Evolutionary conservation across 352 stramenopile genomes (phyloP).

Genomic region (Phytophthora idaei): DNA sequence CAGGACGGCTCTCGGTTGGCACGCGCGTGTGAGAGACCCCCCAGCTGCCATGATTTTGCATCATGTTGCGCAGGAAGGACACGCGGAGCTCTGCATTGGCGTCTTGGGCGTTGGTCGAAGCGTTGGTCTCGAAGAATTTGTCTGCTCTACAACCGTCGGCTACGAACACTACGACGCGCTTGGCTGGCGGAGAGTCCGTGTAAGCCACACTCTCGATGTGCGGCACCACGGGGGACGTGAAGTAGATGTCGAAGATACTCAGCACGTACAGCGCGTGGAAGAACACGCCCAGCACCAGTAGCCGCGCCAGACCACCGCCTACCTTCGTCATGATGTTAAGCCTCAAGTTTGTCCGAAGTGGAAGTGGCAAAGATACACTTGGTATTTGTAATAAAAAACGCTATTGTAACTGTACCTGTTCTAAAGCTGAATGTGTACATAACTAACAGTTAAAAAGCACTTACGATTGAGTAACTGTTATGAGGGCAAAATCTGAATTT

Average conservation of each 20-base stretch:
- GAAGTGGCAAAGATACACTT: slow-evolving; percentile 17
- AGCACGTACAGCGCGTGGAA: slow-evolving; percentile 88
- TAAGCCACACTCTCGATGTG: slow-evolving; percentile 64
- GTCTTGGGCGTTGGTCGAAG: background rate
- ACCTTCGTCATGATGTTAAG: background rate
- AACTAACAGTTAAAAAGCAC: too few relatives aligned
- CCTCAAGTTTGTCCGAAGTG: background rate
- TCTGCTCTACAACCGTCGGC: slow-evolving; percentile 85
- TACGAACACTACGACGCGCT: slow-evolving; percentile 83
- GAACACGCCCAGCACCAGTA: slow-evolving; percentile 74
- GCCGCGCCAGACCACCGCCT: slow-evolving; percentile 24
- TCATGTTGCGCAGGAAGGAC: slow-evolving; percentile 68
- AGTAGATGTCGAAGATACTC: slow-evolving; percentile 93
- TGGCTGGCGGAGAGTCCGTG: slow-evolving; percentile 47
- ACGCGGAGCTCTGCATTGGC: slow-evolving; percentile 37
- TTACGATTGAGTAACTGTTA: background rate
- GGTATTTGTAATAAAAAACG: slow-evolving; percentile 8
- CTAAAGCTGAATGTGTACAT: background rate
- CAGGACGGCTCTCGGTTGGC: slow-evolving; percentile 83
- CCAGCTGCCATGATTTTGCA: slow-evolving; percentile 63
- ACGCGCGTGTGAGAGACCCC: slow-evolving; percentile 89
- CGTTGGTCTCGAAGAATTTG: slow-evolving; percentile 80
- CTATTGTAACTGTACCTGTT: slow-evolving; percentile 16
- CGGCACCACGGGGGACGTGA: slow-evolving; percentile 81
- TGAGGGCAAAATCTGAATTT: background rate